phyloP scores from a whole-genome alignment of 2,329 filamentous ascomycete species.

The Phaeophleospora eucalypticola region DNA sequence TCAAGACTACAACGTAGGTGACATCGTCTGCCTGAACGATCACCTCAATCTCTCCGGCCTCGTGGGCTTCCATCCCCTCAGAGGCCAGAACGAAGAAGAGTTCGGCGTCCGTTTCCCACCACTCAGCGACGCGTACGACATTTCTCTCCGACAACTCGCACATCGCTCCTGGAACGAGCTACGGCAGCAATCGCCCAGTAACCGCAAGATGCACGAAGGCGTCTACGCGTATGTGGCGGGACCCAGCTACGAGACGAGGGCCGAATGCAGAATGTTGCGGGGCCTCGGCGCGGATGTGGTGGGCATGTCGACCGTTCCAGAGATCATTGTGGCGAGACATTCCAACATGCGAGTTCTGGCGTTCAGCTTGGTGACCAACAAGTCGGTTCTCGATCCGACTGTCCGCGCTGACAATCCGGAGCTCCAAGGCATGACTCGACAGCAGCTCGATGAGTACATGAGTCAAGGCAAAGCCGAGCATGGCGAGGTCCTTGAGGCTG shows the following conservation, averaged over 20 bases:
- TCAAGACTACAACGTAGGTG: slow-evolving; percentile 59
- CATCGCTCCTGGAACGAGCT: slow-evolving; percentile 56
- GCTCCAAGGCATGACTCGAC: slow-evolving; percentile 48
- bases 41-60: slow-evolving; percentile 62
- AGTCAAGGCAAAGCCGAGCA: slow-evolving; percentile 60
- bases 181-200: slow-evolving; percentile 38
- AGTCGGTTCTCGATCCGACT: slow-evolving; percentile 56
- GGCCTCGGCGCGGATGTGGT: slow-evolving; percentile 63
- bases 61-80: slow-evolving; percentile 57
- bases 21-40: slow-evolving; percentile 63
- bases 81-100: slow-evolving; percentile 59
- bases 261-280: slow-evolving; percentile 60
- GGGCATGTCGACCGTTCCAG: slow-evolving; percentile 66
- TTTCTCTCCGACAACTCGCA: slow-evolving; percentile 54
- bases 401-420: slow-evolving; percentile 55
- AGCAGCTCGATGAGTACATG: slow-evolving; percentile 53
- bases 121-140: slow-evolving; percentile 62
- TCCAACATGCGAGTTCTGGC: slow-evolving; percentile 60
- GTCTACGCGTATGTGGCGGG: slow-evolving; percentile 63
- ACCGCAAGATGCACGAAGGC: slow-evolving; percentile 57
- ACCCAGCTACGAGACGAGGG: slow-evolving; percentile 62
- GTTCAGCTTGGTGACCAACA: slow-evolving; percentile 64
- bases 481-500: slow-evolving; percentile 61
- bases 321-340: slow-evolving; percentile 63
- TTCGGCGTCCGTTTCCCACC: slow-evolving; percentile 62